Percentiles rank a stretch among this genome's conserved stretches.
Evolutionary conservation across 2,329 filamentous ascomycete species (phyloP).

Genomic region (Gnomoniopsis sp.): DNA sequence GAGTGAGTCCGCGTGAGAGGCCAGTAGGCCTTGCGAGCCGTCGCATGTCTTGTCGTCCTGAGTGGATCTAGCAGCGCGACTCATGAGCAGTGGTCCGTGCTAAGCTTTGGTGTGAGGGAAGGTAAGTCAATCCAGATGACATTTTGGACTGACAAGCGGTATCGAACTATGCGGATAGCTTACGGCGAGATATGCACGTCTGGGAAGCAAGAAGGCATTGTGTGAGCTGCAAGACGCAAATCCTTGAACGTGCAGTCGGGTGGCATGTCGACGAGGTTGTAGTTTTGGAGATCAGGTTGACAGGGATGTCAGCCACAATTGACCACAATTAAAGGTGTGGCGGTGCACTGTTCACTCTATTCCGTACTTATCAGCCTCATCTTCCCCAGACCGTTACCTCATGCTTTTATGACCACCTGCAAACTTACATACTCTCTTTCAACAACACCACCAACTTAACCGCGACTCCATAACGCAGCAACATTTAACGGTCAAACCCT

Average conservation of each 20-base stretch:
- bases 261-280: background rate
- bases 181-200: background rate
- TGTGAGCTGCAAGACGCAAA: background rate
- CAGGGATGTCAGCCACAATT: background rate
- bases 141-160: background rate
- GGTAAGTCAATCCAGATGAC: background rate
- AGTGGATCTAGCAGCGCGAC: background rate
- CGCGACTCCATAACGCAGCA: background rate
- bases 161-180: background rate
- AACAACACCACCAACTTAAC: background rate
- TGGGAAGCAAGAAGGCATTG: background rate
- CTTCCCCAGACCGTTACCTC: background rate
- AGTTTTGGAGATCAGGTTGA: background rate
- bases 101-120: background rate
- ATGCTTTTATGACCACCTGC: background rate
- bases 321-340: background rate
- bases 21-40: conserved; percentile 1
- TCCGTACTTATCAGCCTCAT: background rate
- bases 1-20: background rate
- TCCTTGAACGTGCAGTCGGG: background rate
- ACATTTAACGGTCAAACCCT: background rate
- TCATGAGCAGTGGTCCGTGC: conserved; percentile 6
- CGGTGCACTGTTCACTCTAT: background rate
- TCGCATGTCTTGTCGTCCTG: background rate
- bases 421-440: background rate